Evolutionary conservation across 169 alveolate genomes (phyloP).

Genomic region (Amoebophrya sp.): DNA sequence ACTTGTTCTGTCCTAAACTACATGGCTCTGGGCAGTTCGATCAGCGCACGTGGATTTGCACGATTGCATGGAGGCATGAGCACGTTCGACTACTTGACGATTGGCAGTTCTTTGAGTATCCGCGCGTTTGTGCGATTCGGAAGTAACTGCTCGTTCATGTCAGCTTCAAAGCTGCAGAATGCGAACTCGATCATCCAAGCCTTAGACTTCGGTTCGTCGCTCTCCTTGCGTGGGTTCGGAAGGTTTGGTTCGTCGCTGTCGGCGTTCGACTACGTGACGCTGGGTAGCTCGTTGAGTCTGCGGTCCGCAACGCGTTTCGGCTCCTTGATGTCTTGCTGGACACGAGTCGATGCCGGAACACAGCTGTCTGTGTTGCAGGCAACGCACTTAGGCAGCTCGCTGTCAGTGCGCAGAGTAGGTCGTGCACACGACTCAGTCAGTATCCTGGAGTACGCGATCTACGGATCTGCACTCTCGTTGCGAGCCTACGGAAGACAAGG

Average conservation of each 20-base stretch:
- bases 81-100: not conserved
- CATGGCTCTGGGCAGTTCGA: not conserved
- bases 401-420: not conserved
- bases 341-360: not conserved
- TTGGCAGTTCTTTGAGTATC: not conserved
- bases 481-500: not conserved
- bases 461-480: not conserved
- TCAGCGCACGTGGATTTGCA: not conserved
- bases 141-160: not conserved
- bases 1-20: not conserved
- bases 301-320: conserved; percentile 20
- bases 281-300: conserved; percentile 3
- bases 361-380: not conserved
- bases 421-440: not conserved
- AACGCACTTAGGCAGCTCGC: not conserved
- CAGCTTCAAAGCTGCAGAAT: not conserved
- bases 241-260: not conserved
- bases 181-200: not conserved
- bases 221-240: not conserved
- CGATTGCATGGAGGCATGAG: not conserved
- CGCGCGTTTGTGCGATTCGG: conserved; percentile 31
- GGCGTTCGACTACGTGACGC: not conserved
- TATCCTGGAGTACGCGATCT: not conserved
- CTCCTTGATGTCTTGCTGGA: not conserved
- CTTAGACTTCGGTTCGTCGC: not conserved